A percentile compares a stretch with the other conserved stretches of the same genome.
These are phyloP conservation scores for Candida fluviatilis DNA, from an alignment of 805 yeast genomes.

Conservation along the genomic window DNA sequence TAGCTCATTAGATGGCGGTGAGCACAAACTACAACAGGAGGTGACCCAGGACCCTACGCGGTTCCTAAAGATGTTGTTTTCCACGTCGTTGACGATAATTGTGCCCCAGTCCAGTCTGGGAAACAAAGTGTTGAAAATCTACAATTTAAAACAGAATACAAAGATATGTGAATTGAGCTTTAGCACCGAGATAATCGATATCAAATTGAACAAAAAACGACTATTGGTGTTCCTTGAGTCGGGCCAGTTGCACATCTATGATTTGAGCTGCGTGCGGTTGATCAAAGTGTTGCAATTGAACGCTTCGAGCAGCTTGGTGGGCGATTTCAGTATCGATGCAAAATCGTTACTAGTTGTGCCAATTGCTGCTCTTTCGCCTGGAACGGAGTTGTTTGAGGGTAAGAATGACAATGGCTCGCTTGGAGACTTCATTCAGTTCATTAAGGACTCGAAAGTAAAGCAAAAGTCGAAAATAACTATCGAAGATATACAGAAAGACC, in stretches of 20 bases:
- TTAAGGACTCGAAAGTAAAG: slow-evolving; percentile 16
- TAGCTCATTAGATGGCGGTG: slow-evolving; percentile 7
- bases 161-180: slow-evolving; percentile 85
- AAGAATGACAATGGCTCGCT: slow-evolving; percentile 10
- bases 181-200: slow-evolving; percentile 67
- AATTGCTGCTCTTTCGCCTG: slow-evolving; percentile 21
- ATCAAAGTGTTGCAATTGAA: slow-evolving; percentile 40
- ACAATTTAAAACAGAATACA: slow-evolving; percentile 37
- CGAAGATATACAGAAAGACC: slow-evolving; percentile 21
- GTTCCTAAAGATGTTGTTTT: slow-evolving; percentile 35
- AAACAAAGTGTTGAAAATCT: slow-evolving; percentile 32
- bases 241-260: slow-evolving; percentile 85
- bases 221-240: slow-evolving; percentile 66
- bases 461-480: slow-evolving; percentile 17
- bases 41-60: slow-evolving; percentile 21
- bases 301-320: slow-evolving; percentile 16
- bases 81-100: slow-evolving; percentile 38
- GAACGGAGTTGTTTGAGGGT: slow-evolving; percentile 26
- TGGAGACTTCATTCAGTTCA: slow-evolving; percentile 20
- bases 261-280: slow-evolving; percentile 83
- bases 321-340: slow-evolving; percentile 35
- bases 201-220: slow-evolving; percentile 77
- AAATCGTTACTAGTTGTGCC: slow-evolving; percentile 34
- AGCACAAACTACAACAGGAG: slow-evolving; percentile 5
- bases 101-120: slow-evolving; percentile 29